Evolutionary conservation across 2,329 filamentous ascomycete species (phyloP).

Genomic region (Paecilomyces sp.): DNA sequence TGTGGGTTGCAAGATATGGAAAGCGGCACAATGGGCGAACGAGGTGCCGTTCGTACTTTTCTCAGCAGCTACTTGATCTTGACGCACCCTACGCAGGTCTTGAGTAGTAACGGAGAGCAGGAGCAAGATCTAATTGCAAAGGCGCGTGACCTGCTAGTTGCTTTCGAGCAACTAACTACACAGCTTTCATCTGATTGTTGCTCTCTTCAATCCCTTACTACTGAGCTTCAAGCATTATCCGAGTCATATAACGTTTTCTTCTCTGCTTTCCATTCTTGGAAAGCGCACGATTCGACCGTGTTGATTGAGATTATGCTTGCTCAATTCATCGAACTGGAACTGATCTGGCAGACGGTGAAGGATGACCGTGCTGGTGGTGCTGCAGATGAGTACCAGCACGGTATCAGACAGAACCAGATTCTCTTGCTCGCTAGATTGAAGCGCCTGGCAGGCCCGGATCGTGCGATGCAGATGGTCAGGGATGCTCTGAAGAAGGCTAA

Average conservation of each 20-base stretch:
- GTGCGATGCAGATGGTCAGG: conserved; percentile 53
- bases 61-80: conserved; percentile 58
- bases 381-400: conserved; percentile 56
- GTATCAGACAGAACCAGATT: conserved; percentile 60
- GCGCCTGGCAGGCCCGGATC: conserved; percentile 54
- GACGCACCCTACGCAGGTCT: conserved; percentile 53
- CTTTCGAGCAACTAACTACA: conserved; percentile 47
- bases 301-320: conserved; percentile 60
- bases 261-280: conserved; percentile 59
- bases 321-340: conserved; percentile 58
- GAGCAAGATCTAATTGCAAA: conserved; percentile 57
- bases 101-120: conserved; percentile 55
- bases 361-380: conserved; percentile 55
- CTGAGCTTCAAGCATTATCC: conserved; percentile 41
- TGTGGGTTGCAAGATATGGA: conserved; percentile 49
- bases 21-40: conserved; percentile 39
- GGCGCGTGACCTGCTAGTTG: conserved; percentile 50
- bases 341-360: conserved; percentile 62
- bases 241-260: conserved; percentile 54
- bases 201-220: conserved; percentile 36
- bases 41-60: conserved; percentile 53
- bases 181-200: conserved; percentile 41
- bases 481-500: conserved; percentile 55
- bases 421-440: conserved; percentile 56
- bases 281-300: conserved; percentile 55